Conservation (phyloP, 139 green algal species). For the Picochlorum costavermella region DNA sequence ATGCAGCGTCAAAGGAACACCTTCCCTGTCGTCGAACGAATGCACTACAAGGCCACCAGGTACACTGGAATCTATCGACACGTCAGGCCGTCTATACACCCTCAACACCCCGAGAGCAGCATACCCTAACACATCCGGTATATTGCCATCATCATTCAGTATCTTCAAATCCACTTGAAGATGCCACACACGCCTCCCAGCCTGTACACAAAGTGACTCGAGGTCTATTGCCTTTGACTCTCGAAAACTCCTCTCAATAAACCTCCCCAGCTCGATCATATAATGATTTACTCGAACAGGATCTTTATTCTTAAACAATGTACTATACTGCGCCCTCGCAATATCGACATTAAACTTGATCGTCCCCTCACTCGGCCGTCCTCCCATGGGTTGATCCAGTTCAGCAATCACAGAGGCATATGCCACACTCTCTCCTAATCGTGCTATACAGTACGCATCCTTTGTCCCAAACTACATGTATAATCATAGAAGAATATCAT, state of each 20-base stretch:
- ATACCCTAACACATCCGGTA: slow-evolving; percentile 66
- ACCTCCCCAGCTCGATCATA: slow-evolving; percentile 54
- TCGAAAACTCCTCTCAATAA: slow-evolving; percentile 67
- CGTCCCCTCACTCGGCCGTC: slow-evolving; percentile 62
- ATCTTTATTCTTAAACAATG: background rate
- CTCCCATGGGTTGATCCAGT: slow-evolving; percentile 60
- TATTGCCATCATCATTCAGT: slow-evolving; percentile 71
- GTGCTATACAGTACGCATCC: slow-evolving; percentile 51
- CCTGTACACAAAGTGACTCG: slow-evolving; percentile 79
- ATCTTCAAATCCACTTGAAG: slow-evolving; percentile 67
- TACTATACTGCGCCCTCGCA: slow-evolving; percentile 39
- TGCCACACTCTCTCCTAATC: slow-evolving; percentile 63
- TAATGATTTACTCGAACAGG: slow-evolving; percentile 31
- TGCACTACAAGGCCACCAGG: slow-evolving; percentile 43
- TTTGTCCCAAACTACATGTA: slow-evolving; percentile 24
- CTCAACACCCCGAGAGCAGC: slow-evolving; percentile 65
- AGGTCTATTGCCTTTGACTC: slow-evolving; percentile 71
- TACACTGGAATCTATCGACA: slow-evolving; percentile 35
- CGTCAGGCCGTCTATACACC: slow-evolving; percentile 65
- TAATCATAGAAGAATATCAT: too few relatives aligned
- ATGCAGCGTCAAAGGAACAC: slow-evolving; percentile 78
- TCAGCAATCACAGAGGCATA: slow-evolving; percentile 50
- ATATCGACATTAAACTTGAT: slow-evolving; percentile 73
- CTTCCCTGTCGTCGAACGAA: slow-evolving; percentile 53
- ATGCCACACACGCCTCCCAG: slow-evolving; percentile 65